phyloP scores from a whole-genome alignment of 2,329 filamentous ascomycete species.

The Canariomyces notabilis region DNA sequence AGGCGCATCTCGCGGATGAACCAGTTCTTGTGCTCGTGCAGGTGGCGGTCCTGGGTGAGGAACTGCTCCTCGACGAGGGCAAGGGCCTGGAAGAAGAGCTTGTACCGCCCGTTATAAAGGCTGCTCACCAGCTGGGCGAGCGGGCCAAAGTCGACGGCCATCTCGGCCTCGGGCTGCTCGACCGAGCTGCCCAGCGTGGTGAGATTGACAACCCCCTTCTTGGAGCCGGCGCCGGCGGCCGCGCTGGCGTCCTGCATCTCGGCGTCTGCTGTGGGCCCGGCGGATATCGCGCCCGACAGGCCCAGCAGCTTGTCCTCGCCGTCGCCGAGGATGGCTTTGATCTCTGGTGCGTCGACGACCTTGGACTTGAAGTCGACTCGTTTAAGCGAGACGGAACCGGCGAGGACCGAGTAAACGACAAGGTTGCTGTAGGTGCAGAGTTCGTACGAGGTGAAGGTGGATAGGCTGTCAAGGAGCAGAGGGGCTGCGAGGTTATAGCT shows the following conservation, averaged over 20 bases:
- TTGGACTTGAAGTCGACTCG: conserved; percentile 98
- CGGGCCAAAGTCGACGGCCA: conserved; percentile 81
- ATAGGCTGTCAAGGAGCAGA: conserved; percentile 90
- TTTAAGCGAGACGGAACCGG: conserved; percentile 90
- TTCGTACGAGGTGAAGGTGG: conserved; percentile 97
- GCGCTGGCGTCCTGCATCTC: conserved; percentile 58
- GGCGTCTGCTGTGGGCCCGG: conserved; percentile 75
- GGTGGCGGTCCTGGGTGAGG: conserved; percentile 87
- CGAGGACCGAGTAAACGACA: conserved; percentile 92
- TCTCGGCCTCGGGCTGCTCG: conserved; percentile 72
- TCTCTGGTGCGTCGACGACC: conserved; percentile 96
- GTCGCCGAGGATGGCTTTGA: conserved; percentile 91
- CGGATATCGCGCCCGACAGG: conserved; percentile 72
- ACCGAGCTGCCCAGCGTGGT: conserved; percentile 69
- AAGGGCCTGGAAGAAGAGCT: conserved; percentile 85
- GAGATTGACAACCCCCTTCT: conserved; percentile 75
- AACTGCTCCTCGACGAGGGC: conserved; percentile 90
- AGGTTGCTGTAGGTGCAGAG: conserved; percentile 94
- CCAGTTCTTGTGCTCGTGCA: conserved; percentile 94
- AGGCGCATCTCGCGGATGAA: conserved; percentile 98
- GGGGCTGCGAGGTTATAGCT: conserved; percentile 87
- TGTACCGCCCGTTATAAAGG: conserved; percentile 90
- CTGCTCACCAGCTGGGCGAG: conserved; percentile 84
- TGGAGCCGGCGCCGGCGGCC: conserved; percentile 45
- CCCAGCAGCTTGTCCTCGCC: conserved; percentile 83